phyloP scores from a whole-genome alignment of 1,284 basidiomycete species.

The Violaceomyces palustris region DNA sequence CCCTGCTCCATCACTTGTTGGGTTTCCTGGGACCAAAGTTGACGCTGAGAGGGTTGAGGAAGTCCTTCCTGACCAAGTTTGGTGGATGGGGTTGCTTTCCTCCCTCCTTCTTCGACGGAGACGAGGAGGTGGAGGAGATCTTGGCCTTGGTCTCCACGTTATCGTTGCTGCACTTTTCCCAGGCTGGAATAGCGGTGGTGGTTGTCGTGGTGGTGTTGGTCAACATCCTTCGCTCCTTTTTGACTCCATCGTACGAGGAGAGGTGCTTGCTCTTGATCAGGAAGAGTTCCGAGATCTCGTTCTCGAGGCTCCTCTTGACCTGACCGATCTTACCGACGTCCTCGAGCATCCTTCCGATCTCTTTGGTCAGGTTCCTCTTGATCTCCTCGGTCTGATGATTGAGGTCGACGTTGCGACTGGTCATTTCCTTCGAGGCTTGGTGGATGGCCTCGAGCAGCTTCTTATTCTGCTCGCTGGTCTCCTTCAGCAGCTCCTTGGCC shows the following conservation, averaged over 20 bases:
- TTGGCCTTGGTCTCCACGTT: no score
- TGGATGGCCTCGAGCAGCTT: conserved; percentile 38
- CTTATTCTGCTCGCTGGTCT: conserved; percentile 30
- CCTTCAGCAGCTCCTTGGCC: conserved; percentile 23
- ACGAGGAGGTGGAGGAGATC: no score
- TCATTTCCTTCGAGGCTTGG: conserved; percentile 34
- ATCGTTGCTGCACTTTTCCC: no score
- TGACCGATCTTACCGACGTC: conserved; percentile 46
- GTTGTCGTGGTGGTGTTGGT: no score
- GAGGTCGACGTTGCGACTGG: conserved; percentile 28
- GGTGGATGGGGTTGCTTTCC: no score
- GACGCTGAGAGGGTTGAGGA: conserved; percentile 24
- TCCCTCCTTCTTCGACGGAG: no score
- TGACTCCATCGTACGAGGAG: no score
- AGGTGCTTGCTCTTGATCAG: conserved; percentile 32
- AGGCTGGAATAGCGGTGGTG: no score
- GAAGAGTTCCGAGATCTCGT: conserved; percentile 43
- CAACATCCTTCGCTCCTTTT: no score
- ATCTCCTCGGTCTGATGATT: conserved; percentile 46
- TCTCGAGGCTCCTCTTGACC: conserved; percentile 34
- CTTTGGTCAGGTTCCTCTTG: conserved; percentile 25
- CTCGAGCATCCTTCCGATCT: conserved; percentile 42
- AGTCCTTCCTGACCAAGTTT: no score
- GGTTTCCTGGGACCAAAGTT: conserved; percentile 23
- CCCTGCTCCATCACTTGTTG: no score